These are phyloP conservation scores for Mrakia blollopis DNA, from an alignment of 768 basidiomycete genomes.

Conservation along the genomic window DNA sequence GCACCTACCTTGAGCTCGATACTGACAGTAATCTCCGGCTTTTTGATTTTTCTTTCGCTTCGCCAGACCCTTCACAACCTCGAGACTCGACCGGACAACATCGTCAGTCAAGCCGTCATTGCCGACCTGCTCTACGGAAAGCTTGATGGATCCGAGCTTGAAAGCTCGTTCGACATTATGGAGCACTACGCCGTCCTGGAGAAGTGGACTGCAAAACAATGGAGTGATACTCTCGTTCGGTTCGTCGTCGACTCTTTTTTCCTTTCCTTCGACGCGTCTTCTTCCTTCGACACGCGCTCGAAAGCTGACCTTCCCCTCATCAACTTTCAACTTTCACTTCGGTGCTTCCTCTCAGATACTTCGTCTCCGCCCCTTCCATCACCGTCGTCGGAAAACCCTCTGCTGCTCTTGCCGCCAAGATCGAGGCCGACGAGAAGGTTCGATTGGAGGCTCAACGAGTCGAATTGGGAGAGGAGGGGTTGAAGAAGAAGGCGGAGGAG, in stretches of 20 bases:
- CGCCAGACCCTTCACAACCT: slow-evolving; percentile 28
- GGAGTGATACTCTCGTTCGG: slow-evolving; percentile 72
- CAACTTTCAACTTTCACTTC: neutral
- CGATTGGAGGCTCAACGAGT: slow-evolving; percentile 66
- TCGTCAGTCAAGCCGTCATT: slow-evolving; percentile 69
- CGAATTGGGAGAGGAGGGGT: slow-evolving; percentile 70
- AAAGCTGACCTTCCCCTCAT: neutral
- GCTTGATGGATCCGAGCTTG: slow-evolving; percentile 72
- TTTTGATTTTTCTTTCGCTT: neutral
- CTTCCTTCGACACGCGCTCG: neutral
- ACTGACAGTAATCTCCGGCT: too few relatives aligned
- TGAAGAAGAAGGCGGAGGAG: slow-evolving; percentile 61
- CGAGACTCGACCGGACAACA: slow-evolving; percentile 44
- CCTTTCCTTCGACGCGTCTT: neutral
- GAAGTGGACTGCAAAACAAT: slow-evolving; percentile 67
- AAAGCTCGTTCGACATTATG: slow-evolving; percentile 69
- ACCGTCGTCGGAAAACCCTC: slow-evolving; percentile 87
- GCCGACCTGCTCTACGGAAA: slow-evolving; percentile 81
- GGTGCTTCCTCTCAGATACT: slow-evolving; percentile 57
- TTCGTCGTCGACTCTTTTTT: slow-evolving; percentile 44
- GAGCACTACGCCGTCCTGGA: slow-evolving; percentile 62
- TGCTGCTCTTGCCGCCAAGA: slow-evolving; percentile 66
- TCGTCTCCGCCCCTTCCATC: slow-evolving; percentile 63
- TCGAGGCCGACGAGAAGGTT: slow-evolving; percentile 74
- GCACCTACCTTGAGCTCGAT: too few relatives aligned